Base-by-base conservation (phyloP, 768 basidiomycete genomes). In the Strobilomyces echinocephalus region DNA sequence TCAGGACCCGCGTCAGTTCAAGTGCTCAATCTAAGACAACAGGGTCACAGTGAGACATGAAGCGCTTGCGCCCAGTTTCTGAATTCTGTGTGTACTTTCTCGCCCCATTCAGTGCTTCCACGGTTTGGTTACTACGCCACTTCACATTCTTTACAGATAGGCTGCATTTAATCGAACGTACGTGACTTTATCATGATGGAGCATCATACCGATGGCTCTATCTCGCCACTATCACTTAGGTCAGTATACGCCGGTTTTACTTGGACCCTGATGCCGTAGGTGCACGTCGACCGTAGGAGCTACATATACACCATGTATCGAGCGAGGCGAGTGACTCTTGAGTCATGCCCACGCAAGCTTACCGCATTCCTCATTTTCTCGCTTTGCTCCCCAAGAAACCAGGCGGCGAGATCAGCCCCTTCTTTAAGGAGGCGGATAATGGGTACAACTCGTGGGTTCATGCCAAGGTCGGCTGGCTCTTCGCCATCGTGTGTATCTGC, bases 361-460 rank as follows among this genome's bases (percentile, higher is more conserved):
- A 58, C 31, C 67, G 46, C 33, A 53, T 69, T 45, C 68, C 67
- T n/a, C 39, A 59, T 46, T 57, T 69, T 30, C 59, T 66, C 9
- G 43, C 41, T 21, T 48, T 63, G 12, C 57, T 66, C 24, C 65
- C 67, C 16, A 52, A 54, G 55, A 69, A 70, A 46, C 56, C 69
- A 11, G 63, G 69, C 6, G 65, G 60, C 18, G 53, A 54, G 16
- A 70, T 69, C 28, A 70, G 61, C 35, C 59, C 60, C 12, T 20
- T 54, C 43, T 69, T 69, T 31, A 56, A 48, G 49, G 66, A 60
- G 3, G 62, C 61, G 8, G 55, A 68, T 36, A 21, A 34, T 6
- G 57, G 53, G 24, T 68, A 60, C 31, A 55, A 61, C 16, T 38
- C 60, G 44, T 68, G 64, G 64, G 63, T 69, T 24, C 50, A 44